A percentile compares a stretch with the other conserved stretches of the same genome.
These are phyloP conservation scores for Stephanodiscus minutulus DNA, from an alignment of 108 stramenopile species.

Conservation along the genomic window DNA sequence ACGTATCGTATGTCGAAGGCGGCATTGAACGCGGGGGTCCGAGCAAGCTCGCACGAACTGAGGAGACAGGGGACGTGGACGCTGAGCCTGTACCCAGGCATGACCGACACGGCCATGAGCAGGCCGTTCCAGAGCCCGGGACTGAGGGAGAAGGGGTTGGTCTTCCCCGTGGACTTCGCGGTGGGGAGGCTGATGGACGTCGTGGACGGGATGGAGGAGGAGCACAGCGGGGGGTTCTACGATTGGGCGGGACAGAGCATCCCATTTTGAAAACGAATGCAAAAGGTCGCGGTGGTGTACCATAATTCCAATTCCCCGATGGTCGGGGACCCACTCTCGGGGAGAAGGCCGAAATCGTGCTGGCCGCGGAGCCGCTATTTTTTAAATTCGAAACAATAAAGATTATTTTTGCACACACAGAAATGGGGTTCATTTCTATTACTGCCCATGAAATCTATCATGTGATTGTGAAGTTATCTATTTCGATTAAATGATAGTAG, in stretches of 20 bases:
- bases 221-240: conserved; percentile 57
- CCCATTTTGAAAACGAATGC: conserved; percentile 43
- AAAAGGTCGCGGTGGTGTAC: no score
- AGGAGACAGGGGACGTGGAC: conserved; percentile 51
- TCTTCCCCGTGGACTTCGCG: conserved; percentile 54
- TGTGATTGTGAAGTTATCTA: no score
- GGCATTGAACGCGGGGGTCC: conserved; percentile 61
- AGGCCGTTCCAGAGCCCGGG: conserved; percentile 58
- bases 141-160: conserved; percentile 38
- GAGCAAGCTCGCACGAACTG: conserved; percentile 60
- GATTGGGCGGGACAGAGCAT: conserved; percentile 59
- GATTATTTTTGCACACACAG: no score
- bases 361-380: no score
- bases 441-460: no score
- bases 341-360: no score
- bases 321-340: no score
- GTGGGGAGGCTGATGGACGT: conserved; percentile 56
- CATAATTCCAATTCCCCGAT: no score
- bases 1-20: conserved; percentile 77
- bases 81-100: conserved; percentile 72
- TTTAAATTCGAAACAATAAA: no score
- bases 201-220: conserved; percentile 57
- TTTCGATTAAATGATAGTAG: no score
- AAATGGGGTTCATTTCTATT: no score
- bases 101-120: conserved; percentile 73